Percentiles rank a stretch among this genome's conserved stretches.
Evolutionary conservation across 2,329 filamentous ascomycete species (phyloP).

Genomic region (Amauroascus niger): DNA sequence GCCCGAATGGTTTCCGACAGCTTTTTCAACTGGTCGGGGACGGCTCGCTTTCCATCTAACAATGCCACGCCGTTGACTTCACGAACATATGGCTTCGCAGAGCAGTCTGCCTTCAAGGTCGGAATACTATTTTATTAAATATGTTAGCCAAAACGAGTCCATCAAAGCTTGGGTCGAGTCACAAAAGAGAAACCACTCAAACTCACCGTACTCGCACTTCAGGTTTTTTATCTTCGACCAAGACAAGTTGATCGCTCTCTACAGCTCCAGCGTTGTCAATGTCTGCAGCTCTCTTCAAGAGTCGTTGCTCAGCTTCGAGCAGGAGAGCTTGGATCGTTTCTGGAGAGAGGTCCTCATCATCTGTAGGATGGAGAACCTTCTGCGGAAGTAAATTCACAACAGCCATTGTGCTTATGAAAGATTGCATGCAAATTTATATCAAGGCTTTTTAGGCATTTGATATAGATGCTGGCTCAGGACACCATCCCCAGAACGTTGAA

Average conservation of each 20-base stretch:
- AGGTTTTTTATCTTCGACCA: conserved; percentile 10
- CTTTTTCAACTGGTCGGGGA: conserved; percentile 35
- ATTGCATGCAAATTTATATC: not conserved
- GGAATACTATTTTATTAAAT: conserved; percentile 37
- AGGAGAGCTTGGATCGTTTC: conserved; percentile 56
- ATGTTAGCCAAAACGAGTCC: not conserved
- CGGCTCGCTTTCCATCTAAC: conserved; percentile 43
- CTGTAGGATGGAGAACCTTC: not conserved
- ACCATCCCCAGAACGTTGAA: not conserved
- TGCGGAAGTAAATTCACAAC: not conserved
- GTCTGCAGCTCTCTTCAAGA: conserved; percentile 29
- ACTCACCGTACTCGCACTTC: conserved; percentile 10
- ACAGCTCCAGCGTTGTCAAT: conserved; percentile 14
- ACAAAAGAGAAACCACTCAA: not conserved
- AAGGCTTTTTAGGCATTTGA: not conserved
- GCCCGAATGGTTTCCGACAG: conserved; percentile 42
- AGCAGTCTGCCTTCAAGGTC: conserved; percentile 39
- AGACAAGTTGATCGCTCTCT: conserved; percentile 3
- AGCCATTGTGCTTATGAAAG: not conserved
- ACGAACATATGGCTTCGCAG: conserved; percentile 47
- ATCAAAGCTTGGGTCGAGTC: not conserved
- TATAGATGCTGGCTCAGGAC: not conserved
- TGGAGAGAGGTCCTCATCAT: conserved; percentile 44
- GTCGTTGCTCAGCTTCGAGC: conserved; percentile 51
- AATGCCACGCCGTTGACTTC: conserved; percentile 45